Evolutionary conservation across 331 rosid species (phyloP), one percentile per base, ranked within the genome.

Genomic region (Pyracantha coccinea): DNA sequence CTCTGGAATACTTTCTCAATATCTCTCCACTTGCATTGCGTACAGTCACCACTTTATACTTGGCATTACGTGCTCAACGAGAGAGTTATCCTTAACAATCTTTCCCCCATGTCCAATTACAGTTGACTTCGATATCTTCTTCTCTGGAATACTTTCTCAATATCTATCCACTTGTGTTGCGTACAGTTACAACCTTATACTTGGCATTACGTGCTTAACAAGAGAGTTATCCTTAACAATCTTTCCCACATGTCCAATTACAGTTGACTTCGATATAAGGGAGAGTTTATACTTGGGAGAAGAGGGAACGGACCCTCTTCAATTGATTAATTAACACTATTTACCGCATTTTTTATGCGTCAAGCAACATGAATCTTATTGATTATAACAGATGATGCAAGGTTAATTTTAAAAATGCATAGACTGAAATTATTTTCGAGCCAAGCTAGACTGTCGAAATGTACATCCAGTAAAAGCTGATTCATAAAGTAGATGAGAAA

Each of bases 401-500:
- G 52, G 59, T 8, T 3, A 45, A 21, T 68, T 7, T 20, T 8
- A 21, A 4, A n/a, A 54, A 4, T 58, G 10, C 23, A 20, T 3
- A 27, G 77, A n/a, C 24, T 73, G 53, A 24, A 61, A 41, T 33
- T 73, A 20, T 73, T 55, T 44, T 12, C 14, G 8, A 54, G 32
- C 20, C 31, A 63, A 77, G 62, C 33, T 38, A 19, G 31, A 44
- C 12, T 32, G 12, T 71, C 35, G 25, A 76, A 50, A 67, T 32
- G 20, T 62, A 9, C 66, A 76, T 68, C 73, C 77, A 28, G 45
- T 47, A 64, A 21, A 69, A 41, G 63, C 20, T 35, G 23, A 61
- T 11, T 63, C 35, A 17, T 35, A 50, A 70, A 62, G 32, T 29
- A 63, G 25, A 20, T 11, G 79, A 78, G 53, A 79, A 65, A 62